Conservation (phyloP, 1,139 yeast genomes). For the Blastobotrys illinoisensis region DNA sequence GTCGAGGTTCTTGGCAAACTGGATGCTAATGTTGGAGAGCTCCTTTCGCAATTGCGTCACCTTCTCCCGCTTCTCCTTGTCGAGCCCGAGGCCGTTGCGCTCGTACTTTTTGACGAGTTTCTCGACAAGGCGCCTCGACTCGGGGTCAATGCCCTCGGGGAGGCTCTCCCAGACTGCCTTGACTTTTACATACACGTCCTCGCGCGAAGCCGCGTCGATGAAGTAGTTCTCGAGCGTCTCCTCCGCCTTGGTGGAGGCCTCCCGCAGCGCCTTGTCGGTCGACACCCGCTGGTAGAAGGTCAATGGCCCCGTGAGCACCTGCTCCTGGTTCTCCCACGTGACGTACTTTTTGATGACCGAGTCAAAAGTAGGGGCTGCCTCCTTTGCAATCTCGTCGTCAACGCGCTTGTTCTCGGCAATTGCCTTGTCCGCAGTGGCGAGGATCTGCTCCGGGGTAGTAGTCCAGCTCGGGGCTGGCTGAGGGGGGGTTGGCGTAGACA, state of each 20-base stretch:
- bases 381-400: constrained; percentile 51
- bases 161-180: constrained; percentile 43
- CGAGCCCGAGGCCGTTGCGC: constrained; percentile 63
- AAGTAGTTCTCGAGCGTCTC: constrained; percentile 49
- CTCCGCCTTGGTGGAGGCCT: constrained; percentile 63
- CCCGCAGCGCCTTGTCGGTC: constrained; percentile 54
- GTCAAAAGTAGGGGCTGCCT: constrained; percentile 48
- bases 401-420: constrained; percentile 42
- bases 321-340: constrained; percentile 43
- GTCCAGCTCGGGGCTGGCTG: constrained; percentile 58
- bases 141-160: constrained; percentile 43
- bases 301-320: constrained; percentile 44
- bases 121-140: constrained; percentile 51
- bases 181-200: constrained; percentile 59
- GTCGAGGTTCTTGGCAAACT: constrained; percentile 60
- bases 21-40: constrained; percentile 51
- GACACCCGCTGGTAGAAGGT: constrained; percentile 70
- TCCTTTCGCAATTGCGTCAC: constrained; percentile 55
- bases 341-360: constrained; percentile 50
- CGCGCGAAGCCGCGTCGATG: constrained; percentile 62
- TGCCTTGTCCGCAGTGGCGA: constrained; percentile 40
- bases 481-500: constrained; percentile 30
- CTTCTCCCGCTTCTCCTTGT: constrained; percentile 48
- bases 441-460: constrained; percentile 49
- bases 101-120: constrained; percentile 52